Percentiles rank a stretch among this genome's conserved stretches.
These are phyloP conservation scores for Aechmea fasciata DNA, from an alignment of 176 grass and related monocot species.

Conservation along the genomic window DNA sequence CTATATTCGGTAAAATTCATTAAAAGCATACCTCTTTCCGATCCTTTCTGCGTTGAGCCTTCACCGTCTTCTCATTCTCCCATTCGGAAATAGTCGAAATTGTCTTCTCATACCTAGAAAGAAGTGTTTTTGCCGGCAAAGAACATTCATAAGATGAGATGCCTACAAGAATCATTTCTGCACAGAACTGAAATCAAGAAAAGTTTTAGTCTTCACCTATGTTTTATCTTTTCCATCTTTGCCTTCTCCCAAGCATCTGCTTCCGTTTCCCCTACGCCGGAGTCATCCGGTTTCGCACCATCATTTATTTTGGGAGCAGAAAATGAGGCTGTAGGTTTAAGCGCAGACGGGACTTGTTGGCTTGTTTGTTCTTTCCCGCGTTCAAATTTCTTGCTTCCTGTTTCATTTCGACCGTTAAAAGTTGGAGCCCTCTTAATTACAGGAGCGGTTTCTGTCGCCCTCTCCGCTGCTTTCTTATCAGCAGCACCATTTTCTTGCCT, in stretches of 20 bases:
- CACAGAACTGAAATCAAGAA: not conserved
- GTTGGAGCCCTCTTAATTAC: slow-evolving; percentile 32
- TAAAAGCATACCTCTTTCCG: slow-evolving; percentile 59
- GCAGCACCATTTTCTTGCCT: not conserved
- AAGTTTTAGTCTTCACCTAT: slow-evolving; percentile 30
- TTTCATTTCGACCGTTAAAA: slow-evolving; percentile 39
- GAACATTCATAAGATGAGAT: not conserved
- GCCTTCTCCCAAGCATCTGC: slow-evolving; percentile 60
- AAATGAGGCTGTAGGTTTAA: slow-evolving; percentile 32
- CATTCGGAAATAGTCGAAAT: slow-evolving; percentile 52
- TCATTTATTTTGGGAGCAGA: slow-evolving; percentile 22
- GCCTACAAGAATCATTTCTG: no score
- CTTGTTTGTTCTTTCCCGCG: slow-evolving; percentile 28
- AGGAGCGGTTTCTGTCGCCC: slow-evolving; percentile 21
- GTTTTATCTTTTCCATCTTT: slow-evolving; percentile 40
- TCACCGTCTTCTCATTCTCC: slow-evolving; percentile 67
- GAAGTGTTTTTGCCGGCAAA: not conserved
- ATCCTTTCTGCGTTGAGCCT: slow-evolving; percentile 45
- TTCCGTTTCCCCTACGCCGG: slow-evolving; percentile 24
- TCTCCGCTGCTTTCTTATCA: slow-evolving; percentile 26
- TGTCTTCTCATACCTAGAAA: slow-evolving; percentile 61
- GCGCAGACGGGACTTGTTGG: slow-evolving; percentile 22
- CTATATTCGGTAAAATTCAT: no score
- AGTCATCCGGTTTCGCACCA: not conserved
- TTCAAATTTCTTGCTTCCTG: slow-evolving; percentile 46